Evolutionary conservation across 805 yeast genomes (phyloP), one percentile per base, ranked within the genome.

Genomic region (Kockiozyma suomiensis): DNA sequence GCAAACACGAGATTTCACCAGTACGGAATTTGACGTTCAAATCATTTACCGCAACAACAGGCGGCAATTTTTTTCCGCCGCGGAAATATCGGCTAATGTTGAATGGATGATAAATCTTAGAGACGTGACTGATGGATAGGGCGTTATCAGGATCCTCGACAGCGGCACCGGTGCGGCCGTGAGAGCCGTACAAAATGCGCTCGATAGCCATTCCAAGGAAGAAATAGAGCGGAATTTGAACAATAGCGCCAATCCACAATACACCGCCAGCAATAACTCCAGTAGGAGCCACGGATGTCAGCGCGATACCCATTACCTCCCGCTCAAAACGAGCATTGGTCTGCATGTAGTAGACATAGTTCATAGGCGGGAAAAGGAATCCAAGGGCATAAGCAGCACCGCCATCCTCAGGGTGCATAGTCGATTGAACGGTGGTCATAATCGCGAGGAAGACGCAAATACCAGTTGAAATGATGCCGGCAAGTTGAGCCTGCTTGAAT

Each of bases 381-480:
- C 74, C 68, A 12, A 73, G 62, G 1, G 65, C 73, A 37, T 69
- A 68, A 1, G 72, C 68, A 1, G 72, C 65, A 3, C 61, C 70
- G n/a, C 59, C 38, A 43, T 63, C 59, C 53, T 65, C 68, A n/a
- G 68, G 66, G 15, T 61, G 38, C 25, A 62, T 68, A 15, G 69
- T 61, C 21, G 68, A 62, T 48, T 73, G 74, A 21, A 73, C 68
- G 15, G 74, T 70, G 2, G 71, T 67, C 64, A 68, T 64, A 37
- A 73, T 64, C 3, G 74, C 76, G 32, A 73, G 58, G 35, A 73
- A 50, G 35, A 69, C 69, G 10, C 70, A 71, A 5, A 70, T 33
- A 0, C 73, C 75, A 26, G 76, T 68, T 1, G 75, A 62, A 10
- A 71, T 45, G 47, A 73, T 71, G 4, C 76, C 76, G 1, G 76